These are phyloP conservation scores for Omphalea diandra DNA, from an alignment of 441 rosid species.

Conservation along the genomic window DNA sequence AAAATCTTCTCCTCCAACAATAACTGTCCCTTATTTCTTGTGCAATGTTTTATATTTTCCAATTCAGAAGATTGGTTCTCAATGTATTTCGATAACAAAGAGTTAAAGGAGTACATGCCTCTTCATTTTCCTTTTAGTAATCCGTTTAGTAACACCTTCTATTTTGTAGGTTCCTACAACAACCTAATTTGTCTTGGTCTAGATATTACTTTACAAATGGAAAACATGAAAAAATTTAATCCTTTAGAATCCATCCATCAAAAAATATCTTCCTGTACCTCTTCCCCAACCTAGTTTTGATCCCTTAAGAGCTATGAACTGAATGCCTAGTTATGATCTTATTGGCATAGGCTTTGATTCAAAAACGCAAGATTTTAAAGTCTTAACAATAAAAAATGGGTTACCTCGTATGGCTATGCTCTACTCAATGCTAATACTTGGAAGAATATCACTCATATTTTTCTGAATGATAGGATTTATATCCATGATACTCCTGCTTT, in stretches of 20 bases:
- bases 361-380: constrained; percentile 19
- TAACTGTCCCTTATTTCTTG: neutral
- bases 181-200: constrained; percentile 3
- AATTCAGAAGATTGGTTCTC: no score
- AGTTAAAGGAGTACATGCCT: neutral
- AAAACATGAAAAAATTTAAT: neutral
- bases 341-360: constrained; percentile 27
- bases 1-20: neutral
- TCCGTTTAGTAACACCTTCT: no score
- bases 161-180: neutral
- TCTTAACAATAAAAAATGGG: neutral
- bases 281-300: neutral
- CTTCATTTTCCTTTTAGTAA: neutral
- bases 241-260: constrained; percentile 12
- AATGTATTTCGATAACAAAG: neutral
- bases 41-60: no score
- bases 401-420: neutral
- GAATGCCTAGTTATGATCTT: no score
- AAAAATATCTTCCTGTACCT: neutral
- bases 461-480: neutral
- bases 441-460: neutral
- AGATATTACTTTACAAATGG: no score
- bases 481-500: neutral
- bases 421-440: constrained; percentile 18
- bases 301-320: no score